These are phyloP conservation scores for Lepidium aucheri DNA, from an alignment of 345 rosid species.

Conservation along the genomic window DNA sequence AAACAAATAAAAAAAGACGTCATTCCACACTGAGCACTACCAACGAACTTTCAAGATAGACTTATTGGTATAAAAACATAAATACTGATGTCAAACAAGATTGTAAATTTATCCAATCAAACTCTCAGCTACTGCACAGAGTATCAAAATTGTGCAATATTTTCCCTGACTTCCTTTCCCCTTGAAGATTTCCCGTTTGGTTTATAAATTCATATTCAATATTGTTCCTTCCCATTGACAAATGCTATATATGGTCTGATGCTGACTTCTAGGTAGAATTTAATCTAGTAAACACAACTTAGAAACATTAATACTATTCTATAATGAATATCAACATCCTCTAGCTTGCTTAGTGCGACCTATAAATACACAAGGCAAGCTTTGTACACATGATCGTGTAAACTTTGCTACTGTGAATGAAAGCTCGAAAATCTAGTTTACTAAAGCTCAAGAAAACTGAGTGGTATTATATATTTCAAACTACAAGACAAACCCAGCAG, in stretches of 20 bases:
- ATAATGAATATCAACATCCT: background rate
- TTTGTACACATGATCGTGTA: background rate
- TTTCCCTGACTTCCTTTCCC: background rate
- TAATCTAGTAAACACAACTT: background rate
- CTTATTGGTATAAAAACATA: background rate
- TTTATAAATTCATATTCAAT: background rate
- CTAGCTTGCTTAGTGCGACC: background rate
- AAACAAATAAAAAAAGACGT: background rate
- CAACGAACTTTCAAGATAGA: background rate
- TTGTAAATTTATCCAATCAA: background rate
- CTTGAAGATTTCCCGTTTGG: background rate
- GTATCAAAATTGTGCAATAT: background rate
- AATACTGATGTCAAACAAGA: background rate
- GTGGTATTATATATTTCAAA: background rate
- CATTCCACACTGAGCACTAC: background rate
- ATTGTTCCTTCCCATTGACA: background rate
- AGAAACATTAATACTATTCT: background rate
- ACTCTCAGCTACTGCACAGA: background rate
- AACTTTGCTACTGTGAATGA: background rate
- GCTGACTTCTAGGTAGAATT: background rate
- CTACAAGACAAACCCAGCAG: background rate
- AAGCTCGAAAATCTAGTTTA: background rate
- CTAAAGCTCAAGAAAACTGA: background rate
- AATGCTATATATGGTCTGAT: background rate
- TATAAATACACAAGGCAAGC: background rate